Evolutionary conservation across 352 stramenopile genomes (phyloP).

Genomic region (Pelagophyceae sp.): DNA sequence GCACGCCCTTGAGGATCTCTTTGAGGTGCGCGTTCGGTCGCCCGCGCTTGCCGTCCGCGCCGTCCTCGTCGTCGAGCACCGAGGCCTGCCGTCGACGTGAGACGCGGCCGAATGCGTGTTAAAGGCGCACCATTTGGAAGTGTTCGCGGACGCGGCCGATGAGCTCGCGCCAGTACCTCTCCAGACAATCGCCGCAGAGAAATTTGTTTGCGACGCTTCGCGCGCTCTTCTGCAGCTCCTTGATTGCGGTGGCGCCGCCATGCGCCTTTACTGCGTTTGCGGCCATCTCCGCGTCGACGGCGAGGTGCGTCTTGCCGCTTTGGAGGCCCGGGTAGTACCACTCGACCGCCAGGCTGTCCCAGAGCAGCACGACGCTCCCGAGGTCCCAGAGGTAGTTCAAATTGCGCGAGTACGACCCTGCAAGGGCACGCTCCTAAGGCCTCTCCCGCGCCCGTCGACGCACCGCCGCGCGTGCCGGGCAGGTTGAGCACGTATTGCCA

Average conservation of each 20-base stretch:
- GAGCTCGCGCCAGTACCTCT: not conserved
- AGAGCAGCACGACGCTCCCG: constrained; percentile 5
- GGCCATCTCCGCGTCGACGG: not conserved
- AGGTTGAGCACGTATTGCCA: constrained; percentile 2
- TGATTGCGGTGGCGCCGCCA: not conserved
- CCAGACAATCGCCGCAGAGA: constrained; percentile 6
- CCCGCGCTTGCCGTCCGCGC: not conserved
- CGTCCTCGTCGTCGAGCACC: not conserved
- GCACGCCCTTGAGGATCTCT: too few species aligned
- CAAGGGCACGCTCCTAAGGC: too few species aligned
- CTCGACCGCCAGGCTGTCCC: constrained; percentile 7
- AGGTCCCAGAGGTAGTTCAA: constrained; percentile 8
- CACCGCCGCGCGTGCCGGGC: constrained; percentile 8
- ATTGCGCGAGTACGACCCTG: constrained; percentile 16
- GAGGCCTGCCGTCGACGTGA: too few species aligned
- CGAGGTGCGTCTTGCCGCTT: not conserved
- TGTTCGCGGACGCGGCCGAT: not conserved
- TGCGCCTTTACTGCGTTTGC: not conserved
- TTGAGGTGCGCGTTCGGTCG: too few species aligned
- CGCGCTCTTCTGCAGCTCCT: not conserved
- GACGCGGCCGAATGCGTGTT: too few species aligned
- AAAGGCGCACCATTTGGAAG: not conserved
- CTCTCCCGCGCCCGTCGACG: too few species aligned
- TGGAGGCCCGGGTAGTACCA: constrained; percentile 14
- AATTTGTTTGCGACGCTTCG: not conserved